A percentile compares a stretch with the other conserved stretches of the same genome.
Conservation (phyloP, 78 protist species). For the Dictyostelium capitatum region DNA sequence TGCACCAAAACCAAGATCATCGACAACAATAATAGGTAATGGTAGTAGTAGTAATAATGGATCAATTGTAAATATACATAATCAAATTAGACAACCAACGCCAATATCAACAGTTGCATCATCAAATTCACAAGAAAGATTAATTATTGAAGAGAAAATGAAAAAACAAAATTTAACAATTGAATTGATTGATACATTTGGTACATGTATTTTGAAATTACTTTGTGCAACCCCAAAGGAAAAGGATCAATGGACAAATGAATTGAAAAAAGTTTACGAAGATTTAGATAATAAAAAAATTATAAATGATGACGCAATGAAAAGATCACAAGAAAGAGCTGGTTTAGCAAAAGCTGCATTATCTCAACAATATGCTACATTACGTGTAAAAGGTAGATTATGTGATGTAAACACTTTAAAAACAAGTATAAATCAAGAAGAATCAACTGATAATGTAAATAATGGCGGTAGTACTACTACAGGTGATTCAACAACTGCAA, state of each 20-base stretch:
- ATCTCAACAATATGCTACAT: slow-evolving; percentile 77
- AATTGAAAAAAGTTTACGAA: slow-evolving; percentile 62
- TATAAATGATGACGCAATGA: slow-evolving; percentile 75
- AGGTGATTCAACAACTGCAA: neutral
- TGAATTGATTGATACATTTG: slow-evolving; percentile 66
- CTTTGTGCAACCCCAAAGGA: slow-evolving; percentile 48
- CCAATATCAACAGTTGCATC: slow-evolving; percentile 37
- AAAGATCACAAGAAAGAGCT: slow-evolving; percentile 76
- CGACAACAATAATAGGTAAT: neutral
- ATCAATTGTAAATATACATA: neutral
- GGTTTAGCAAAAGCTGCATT: slow-evolving; percentile 62
- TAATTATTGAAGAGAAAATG: slow-evolving; percentile 6
- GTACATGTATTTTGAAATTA: slow-evolving; percentile 51
- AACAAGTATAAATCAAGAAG: neutral
- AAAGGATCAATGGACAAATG: slow-evolving; percentile 40
- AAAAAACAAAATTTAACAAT: slow-evolving; percentile 31
- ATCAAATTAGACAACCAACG: slow-evolving; percentile 33
- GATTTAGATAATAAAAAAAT: slow-evolving; percentile 60
- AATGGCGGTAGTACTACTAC: neutral
- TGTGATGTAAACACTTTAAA: slow-evolving; percentile 24
- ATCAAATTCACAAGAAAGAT: slow-evolving; percentile 34
- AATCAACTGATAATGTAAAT: neutral
- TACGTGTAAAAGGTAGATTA: slow-evolving; percentile 50
- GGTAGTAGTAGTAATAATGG: neutral
- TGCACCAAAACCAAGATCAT: slow-evolving; percentile 17